Base-by-base conservation (phyloP, 139 green algal species). In the Tetraselmis striata region DNA sequence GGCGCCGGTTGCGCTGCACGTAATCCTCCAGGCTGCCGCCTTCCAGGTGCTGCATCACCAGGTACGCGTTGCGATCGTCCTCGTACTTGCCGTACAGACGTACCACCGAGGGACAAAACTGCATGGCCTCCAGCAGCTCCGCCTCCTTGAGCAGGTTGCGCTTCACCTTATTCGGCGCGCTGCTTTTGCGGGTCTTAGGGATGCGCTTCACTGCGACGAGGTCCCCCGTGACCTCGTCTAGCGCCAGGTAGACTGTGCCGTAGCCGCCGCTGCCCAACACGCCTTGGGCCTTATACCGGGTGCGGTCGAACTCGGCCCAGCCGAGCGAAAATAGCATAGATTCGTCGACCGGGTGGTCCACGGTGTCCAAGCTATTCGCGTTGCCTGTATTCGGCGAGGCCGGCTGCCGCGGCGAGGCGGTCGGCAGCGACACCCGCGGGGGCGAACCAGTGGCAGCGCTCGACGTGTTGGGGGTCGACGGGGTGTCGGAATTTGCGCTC, bases 171-270 rank as follows among this genome's bases (percentile, higher is more conserved):
- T 5, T 25, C 11, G 45, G 45, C 18, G 45, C 45, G 45, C 45
- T 67, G 45, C 45, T 67, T 18, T 67, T 67, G 45, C 45, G 45
- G 18, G 45, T 67, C 18, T 67, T 67, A 18, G 45, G 45, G 18
- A 67, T 67, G 11, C 45, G 45, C 45, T 67, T 67, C 74, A 98
- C 90, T 1, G 95, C 95, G 76, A 98, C 94, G 0, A 88, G 58
- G 29, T 95, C 88, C 0, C 86, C 87, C 0, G 82, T 93, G 0
- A 78, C 74, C 1, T 59, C 77, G 32, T 95, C 88, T 1, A 86
- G 31, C 0, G 92, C 95, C 79, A 94, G 93, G 89, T 95, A 97
- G 83, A 98, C 95, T 1, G 89, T 92, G 75, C 95, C 95, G 81
- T 96, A 98, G 2, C 91, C 93, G 23, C 95, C 95, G 78, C 45